These are phyloP conservation scores for Primulina tabacum DNA, from an alignment of 257 asterid genomes.

Conservation along the genomic window DNA sequence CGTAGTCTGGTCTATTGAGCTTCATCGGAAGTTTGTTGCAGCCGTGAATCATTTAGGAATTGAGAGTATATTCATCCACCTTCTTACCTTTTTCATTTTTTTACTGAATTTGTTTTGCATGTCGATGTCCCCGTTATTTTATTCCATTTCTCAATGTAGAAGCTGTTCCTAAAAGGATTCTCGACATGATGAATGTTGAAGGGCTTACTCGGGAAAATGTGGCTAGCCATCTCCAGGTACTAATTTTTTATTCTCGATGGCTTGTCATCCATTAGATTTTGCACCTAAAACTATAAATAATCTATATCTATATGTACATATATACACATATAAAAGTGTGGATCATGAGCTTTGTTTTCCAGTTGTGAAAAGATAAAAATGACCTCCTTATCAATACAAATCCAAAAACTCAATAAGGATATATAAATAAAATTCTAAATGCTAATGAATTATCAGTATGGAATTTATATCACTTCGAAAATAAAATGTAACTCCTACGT, in stretches of 20 bases:
- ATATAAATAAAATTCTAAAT: too few relatives aligned
- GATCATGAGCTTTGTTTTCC: too few relatives aligned
- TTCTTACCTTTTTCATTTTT: slow-evolving; percentile 2
- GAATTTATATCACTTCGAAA: too few relatives aligned
- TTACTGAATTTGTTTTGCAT: slow-evolving; percentile 14
- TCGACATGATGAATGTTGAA: slow-evolving; percentile 82
- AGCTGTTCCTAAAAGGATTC: slow-evolving; percentile 88
- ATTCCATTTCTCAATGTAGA: slow-evolving; percentile 41
- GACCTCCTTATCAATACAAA: too few relatives aligned
- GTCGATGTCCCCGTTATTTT: neutral
- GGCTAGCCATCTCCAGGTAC: slow-evolving; percentile 96
- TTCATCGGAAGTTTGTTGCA: slow-evolving; percentile 79
- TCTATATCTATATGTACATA: too few relatives aligned
- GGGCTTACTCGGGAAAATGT: slow-evolving; percentile 88
- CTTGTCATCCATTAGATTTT: neutral
- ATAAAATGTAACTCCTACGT: too few relatives aligned
- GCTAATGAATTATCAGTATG: too few relatives aligned
- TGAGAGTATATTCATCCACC: slow-evolving; percentile 53
- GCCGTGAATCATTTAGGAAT: slow-evolving; percentile 86
- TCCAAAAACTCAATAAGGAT: too few relatives aligned
- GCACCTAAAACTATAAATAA: neutral
- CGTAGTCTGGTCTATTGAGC: slow-evolving; percentile 91
- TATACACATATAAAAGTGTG: too few relatives aligned
- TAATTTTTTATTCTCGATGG: slow-evolving; percentile 22
- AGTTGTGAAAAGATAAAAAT: too few relatives aligned